Evolutionary conservation across 768 basidiomycete genomes (phyloP).

Genomic region (Clitopilus passeckerianus): DNA sequence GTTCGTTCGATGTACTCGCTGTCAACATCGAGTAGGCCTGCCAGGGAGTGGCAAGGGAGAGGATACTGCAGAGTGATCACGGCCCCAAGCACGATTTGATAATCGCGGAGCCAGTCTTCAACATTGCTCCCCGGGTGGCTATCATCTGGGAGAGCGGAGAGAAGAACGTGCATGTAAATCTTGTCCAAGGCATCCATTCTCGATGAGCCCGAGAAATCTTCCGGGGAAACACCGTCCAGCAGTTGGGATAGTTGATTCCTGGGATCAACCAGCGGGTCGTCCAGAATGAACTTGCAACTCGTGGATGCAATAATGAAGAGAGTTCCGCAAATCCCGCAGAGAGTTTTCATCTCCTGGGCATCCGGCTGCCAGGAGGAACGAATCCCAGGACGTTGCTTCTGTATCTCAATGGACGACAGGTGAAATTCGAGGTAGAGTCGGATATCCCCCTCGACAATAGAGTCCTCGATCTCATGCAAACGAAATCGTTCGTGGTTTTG

Average conservation of each 20-base stretch:
- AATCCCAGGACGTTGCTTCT: neutral
- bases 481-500: neutral
- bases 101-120: neutral
- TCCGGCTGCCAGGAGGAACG: neutral
- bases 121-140: neutral
- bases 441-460: neutral
- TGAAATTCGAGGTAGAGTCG: neutral
- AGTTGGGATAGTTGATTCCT: neutral
- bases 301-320: neutral
- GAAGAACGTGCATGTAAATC: neutral
- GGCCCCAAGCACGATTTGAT: neutral
- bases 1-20: neutral
- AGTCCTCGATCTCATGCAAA: neutral
- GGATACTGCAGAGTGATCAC: neutral
- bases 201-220: neutral
- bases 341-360: neutral
- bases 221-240: neutral
- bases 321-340: neutral
- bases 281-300: neutral
- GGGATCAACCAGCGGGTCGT: neutral
- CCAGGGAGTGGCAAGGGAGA: neutral
- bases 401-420: neutral
- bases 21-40: neutral
- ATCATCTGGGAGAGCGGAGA: neutral
- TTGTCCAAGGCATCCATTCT: neutral